Percentiles rank a stretch among this genome's conserved stretches.
Evolutionary conservation across 106 monocot genomes (phyloP).

Genomic region (Dendrobium chrysotoxum): DNA sequence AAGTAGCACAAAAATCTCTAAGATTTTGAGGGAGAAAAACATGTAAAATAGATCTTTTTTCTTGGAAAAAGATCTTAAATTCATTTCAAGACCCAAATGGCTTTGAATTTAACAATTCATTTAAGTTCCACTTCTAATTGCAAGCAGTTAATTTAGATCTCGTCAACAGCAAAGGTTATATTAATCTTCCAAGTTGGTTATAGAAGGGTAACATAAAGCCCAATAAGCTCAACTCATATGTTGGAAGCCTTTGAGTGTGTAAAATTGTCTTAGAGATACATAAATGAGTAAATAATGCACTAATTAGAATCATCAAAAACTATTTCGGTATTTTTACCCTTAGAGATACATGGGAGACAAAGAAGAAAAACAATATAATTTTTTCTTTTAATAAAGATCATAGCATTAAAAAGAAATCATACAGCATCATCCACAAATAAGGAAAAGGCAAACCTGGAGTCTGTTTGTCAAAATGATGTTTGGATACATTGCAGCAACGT

Average conservation of each 20-base stretch:
- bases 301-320: background rate
- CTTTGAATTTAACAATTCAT: background rate
- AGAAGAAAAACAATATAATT: background rate
- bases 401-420: background rate
- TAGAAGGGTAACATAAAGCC: background rate
- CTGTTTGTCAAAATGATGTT: slow-evolving; percentile 98
- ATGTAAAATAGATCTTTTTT: background rate
- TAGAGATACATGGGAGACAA: background rate
- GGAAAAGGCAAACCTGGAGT: slow-evolving; percentile 59
- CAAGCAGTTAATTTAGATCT: background rate
- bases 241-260: background rate
- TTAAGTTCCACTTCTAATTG: background rate
- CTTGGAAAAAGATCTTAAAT: background rate
- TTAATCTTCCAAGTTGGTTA: background rate
- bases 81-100: background rate
- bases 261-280: background rate
- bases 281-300: background rate
- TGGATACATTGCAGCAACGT: slow-evolving; percentile 99
- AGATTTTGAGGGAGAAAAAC: background rate
- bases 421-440: background rate
- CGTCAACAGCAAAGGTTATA: background rate
- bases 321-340: background rate
- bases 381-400: background rate
- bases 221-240: background rate
- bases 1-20: background rate